Evolutionary conservation across 106 monocot genomes (phyloP).

Genomic region (Phalaenopsis aphrodite): DNA sequence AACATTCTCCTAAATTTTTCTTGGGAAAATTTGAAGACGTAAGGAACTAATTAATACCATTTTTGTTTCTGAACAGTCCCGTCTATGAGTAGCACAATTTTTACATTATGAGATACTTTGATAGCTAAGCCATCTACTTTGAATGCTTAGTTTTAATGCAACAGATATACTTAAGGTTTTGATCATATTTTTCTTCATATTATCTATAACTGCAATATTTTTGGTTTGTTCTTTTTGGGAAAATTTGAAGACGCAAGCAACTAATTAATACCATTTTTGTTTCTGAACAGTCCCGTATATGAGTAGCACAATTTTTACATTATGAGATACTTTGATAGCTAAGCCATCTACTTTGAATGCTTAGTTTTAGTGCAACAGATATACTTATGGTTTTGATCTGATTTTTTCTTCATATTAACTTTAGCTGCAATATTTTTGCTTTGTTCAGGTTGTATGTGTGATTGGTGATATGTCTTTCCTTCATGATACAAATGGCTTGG

Average conservation of each 20-base stretch:
- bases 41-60: neutral
- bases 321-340: neutral
- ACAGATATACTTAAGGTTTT: neutral
- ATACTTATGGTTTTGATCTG: neutral
- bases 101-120: neutral
- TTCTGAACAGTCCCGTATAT: neutral
- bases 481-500: conserved; percentile 95
- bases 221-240: conserved; percentile 17
- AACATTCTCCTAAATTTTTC: conserved; percentile 5
- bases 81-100: neutral
- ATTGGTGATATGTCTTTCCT: conserved; percentile 96
- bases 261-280: neutral
- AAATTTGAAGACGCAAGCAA: neutral
- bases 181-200: neutral
- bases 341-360: neutral
- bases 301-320: neutral
- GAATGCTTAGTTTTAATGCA: neutral
- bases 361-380: neutral
- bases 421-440: conserved; percentile 4
- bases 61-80: neutral
- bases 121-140: neutral
- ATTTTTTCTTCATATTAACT: neutral
- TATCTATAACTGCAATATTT: neutral
- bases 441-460: conserved; percentile 69
- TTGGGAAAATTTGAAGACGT: neutral